Evolutionary conservation across 805 yeast species (phyloP).

Genomic region (Pichia nakasei): DNA sequence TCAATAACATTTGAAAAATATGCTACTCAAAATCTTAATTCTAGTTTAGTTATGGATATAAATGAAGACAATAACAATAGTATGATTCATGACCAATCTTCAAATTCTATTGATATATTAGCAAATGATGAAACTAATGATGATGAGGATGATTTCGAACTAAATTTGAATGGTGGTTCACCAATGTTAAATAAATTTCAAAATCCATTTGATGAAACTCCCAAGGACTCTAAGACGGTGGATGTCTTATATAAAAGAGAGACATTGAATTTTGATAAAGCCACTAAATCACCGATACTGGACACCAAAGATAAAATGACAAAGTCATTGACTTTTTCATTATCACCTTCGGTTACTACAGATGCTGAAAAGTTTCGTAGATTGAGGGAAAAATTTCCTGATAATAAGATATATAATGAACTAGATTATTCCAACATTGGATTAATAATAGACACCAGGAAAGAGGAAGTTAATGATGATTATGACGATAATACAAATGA

Average conservation of each 20-base stretch:
- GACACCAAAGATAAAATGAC: not conserved
- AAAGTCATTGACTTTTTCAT: not conserved
- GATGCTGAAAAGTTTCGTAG: constrained; percentile 18
- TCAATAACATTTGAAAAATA: constrained; percentile 8
- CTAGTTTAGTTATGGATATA: no score
- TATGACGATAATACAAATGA: constrained; percentile 9
- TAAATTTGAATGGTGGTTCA: constrained; percentile 7
- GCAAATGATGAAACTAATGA: not conserved
- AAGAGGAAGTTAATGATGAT: constrained; percentile 8
- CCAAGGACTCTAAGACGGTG: constrained; percentile 7
- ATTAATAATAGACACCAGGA: constrained; percentile 15
- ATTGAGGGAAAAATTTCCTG: constrained; percentile 14
- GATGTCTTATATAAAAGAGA: not conserved
- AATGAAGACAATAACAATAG: not conserved
- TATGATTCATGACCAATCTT: no score
- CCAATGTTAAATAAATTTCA: constrained; percentile 24
- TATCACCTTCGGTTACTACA: not conserved
- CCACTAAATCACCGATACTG: not conserved
- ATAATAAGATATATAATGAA: not conserved
- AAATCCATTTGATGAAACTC: constrained; percentile 32
- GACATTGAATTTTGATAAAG: not conserved
- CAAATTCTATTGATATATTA: no score
- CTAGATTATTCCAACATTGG: constrained; percentile 20
- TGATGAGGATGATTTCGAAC: not conserved
- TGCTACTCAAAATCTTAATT: not conserved